A percentile compares a stretch with the other conserved stretches of the same genome.
phyloP scores from a whole-genome alignment of 2,329 filamentous ascomycete species.

The Talaromyces funiculosus region DNA sequence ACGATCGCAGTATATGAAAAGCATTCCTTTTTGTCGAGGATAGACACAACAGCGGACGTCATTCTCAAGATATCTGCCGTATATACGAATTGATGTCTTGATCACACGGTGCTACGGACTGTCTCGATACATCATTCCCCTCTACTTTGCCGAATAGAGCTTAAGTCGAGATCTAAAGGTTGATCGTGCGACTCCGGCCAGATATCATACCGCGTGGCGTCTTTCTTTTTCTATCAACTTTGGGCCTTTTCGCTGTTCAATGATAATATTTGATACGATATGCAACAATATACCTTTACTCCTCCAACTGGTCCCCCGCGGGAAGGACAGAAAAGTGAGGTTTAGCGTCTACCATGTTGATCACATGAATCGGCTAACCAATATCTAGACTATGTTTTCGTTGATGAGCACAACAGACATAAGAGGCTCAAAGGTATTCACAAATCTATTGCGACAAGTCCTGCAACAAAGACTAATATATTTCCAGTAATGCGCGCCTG shows the following conservation, averaged over 20 bases:
- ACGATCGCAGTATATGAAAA: background rate
- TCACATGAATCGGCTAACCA: background rate
- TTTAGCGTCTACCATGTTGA: background rate
- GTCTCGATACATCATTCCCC: background rate
- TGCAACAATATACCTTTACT: slow-evolving; percentile 73
- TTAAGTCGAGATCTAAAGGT: background rate
- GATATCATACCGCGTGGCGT: background rate
- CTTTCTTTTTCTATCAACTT: too few relatives aligned
- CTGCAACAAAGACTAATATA: slow-evolving; percentile 8
- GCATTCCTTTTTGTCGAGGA: background rate
- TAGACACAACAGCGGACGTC: background rate
- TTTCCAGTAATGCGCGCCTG: slow-evolving; percentile 89
- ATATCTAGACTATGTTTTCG: slow-evolving; percentile 86
- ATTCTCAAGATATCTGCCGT: background rate
- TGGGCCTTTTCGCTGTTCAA: background rate
- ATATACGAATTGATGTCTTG: background rate
- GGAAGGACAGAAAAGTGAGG: slow-evolving; percentile 79
- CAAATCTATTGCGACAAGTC: background rate
- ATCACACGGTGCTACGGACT: background rate
- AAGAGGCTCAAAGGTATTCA: slow-evolving; percentile 83
- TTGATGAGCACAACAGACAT: slow-evolving; percentile 97
- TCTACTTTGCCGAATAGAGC: background rate
- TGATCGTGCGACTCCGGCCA: background rate
- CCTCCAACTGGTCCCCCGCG: slow-evolving; percentile 59
- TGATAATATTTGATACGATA: slow-evolving; percentile 23